Evolutionary conservation across 2,329 filamentous ascomycete genomes (phyloP), one percentile per base, ranked within the genome.

Genomic region (Ophiostoma pallidulum): DNA sequence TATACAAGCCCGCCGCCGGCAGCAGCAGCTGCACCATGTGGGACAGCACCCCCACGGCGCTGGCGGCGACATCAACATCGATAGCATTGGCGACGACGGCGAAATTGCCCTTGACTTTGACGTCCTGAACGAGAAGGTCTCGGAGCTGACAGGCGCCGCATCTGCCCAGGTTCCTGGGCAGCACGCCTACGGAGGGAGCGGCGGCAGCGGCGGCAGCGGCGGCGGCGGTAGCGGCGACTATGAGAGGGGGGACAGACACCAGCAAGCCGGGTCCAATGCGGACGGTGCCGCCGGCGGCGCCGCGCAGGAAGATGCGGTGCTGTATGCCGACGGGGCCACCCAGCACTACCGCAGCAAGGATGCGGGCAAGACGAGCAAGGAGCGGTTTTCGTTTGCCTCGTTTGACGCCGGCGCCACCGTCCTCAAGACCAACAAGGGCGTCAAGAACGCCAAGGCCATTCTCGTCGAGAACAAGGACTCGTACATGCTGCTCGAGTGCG

Each of bases 401-500:
- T 97, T 97, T 60, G 92, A 98, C 63, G 94, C 89, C 51, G 92
- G 92, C 10, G 92, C 92, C 12, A 96, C 88, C 1, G 80, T 97
- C 24, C 72, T 95, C 52, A 97, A 97, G 69, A 87, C 87, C 3
- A 94, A 94, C 59, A 73, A 78, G 4, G 83, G 90, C 53, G 85
- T 86, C 47, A 94, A 92, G 63, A 94, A 92, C 53, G 75, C 89
- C 14, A 94, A 89, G 50, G 83, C 90, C 13, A 84, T 98, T 13
- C 68, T 98, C 36, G 82, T 94, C 36, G 92, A 98, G 69, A 96
- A 96, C 67, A 97, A 97, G 68, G 92, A 98, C 66, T 91, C 87
- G 54, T 98, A 98, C 65, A 95, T 98, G 88, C 75, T 97, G 39
- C 86, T 96, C 55, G 86, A 91, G 62, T 98, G 92, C 65, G 80